Percentiles rank a stretch among this genome's conserved stretches.
Conservation (phyloP, 1,139 yeast genomes). For the Kurtzmaniella quercitrusa region DNA sequence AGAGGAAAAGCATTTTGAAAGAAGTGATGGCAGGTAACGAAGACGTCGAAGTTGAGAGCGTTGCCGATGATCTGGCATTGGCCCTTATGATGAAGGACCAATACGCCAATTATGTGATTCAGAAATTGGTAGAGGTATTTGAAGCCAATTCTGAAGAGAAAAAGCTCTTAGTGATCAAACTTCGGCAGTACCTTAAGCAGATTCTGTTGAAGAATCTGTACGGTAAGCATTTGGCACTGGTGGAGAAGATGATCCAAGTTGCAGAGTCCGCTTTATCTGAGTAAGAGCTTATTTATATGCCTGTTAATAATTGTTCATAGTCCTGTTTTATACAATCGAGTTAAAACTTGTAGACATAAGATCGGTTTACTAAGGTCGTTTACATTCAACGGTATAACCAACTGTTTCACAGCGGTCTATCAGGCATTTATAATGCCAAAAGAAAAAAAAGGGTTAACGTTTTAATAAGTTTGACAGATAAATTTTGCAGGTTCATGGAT, state of each 20-base stretch:
- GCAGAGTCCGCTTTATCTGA: conserved; percentile 48
- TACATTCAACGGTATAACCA: no score
- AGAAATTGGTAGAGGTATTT: conserved; percentile 80
- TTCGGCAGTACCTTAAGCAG: conserved; percentile 58
- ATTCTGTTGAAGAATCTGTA: conserved; percentile 52
- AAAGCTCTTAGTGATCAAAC: conserved; percentile 54
- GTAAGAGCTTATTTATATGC: conserved; percentile 1
- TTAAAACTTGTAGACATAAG: neutral
- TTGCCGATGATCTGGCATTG: conserved; percentile 57
- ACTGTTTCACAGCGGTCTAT: no score
- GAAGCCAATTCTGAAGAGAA: conserved; percentile 65
- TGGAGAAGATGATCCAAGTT: conserved; percentile 68
- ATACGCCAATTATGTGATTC: conserved; percentile 95
- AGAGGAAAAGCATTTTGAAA: conserved; percentile 58
- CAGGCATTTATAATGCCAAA: no score
- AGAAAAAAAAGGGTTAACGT: no score
- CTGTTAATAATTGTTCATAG: conserved; percentile 4
- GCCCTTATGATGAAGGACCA: conserved; percentile 96
- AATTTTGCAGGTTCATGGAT: no score
- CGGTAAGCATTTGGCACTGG: conserved; percentile 86
- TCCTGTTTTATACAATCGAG: conserved; percentile 3
- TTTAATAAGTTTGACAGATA: no score
- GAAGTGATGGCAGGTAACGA: conserved; percentile 56
- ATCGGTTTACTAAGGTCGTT: no score
- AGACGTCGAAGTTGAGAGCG: conserved; percentile 32